Conservation (phyloP, 2,329 filamentous ascomycete species). For the Venturia aucupariae region DNA sequence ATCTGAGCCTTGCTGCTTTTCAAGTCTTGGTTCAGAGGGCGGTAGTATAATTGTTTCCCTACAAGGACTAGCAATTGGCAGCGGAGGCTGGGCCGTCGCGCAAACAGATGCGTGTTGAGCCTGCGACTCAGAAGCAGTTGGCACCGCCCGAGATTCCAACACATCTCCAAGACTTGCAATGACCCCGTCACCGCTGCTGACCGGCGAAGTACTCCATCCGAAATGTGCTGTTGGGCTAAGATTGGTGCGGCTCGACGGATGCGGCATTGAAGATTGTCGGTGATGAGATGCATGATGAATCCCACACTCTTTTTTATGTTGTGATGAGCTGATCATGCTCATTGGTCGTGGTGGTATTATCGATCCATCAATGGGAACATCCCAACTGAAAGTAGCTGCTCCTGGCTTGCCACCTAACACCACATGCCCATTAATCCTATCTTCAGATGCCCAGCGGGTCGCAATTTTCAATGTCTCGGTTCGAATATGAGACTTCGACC, state of each 20-base stretch:
- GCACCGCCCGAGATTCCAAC: not conserved
- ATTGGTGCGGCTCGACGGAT: not conserved
- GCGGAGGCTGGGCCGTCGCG: not conserved
- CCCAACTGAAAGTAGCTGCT: slow-evolving; percentile 31
- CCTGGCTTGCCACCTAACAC: slow-evolving; percentile 22
- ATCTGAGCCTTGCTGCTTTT: not conserved
- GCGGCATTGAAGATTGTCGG: not conserved
- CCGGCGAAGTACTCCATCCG: slow-evolving; percentile 26
- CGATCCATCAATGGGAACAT: slow-evolving; percentile 16
- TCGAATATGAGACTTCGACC: slow-evolving; percentile 26
- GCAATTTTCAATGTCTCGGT: slow-evolving; percentile 28
- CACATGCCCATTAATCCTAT: slow-evolving; percentile 27
- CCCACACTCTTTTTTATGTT: not conserved
- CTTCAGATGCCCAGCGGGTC: slow-evolving; percentile 28
- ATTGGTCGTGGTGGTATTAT: not conserved
- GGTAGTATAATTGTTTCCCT: not conserved
- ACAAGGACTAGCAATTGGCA: not conserved
- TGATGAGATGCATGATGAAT: not conserved
- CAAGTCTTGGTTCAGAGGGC: not conserved
- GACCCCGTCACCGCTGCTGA: not conserved
- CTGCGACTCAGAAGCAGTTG: not conserved
- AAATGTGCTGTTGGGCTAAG: slow-evolving; percentile 22
- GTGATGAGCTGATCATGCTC: not conserved
- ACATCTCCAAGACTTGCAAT: not conserved
- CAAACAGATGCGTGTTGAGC: not conserved